Percentiles rank a stretch among this genome's conserved stretches.
Conservation (phyloP, 139 green algal genomes). For the Klebsormidium nitens region DNA sequence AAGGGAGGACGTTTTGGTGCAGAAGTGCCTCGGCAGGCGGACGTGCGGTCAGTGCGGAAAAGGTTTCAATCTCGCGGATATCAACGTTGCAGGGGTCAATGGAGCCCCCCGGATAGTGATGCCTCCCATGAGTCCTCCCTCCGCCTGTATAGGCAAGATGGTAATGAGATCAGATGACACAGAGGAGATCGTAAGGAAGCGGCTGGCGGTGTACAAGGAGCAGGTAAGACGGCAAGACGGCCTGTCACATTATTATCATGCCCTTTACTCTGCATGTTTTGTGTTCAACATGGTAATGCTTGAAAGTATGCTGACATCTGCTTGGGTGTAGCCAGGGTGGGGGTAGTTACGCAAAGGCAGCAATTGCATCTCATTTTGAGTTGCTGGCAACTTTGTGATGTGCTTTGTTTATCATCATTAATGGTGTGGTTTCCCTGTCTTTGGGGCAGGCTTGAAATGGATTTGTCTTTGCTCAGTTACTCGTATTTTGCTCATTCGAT, state of each 20-base stretch:
- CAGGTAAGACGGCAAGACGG: conserved; percentile 1
- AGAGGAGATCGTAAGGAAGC: conserved; percentile 65
- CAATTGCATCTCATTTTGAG: too few species aligned
- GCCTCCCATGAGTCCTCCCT: conserved; percentile 75
- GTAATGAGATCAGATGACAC: conserved; percentile 75
- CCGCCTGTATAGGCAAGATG: conserved; percentile 69
- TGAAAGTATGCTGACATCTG: too few species aligned
- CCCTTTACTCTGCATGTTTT: not conserved
- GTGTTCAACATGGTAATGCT: too few species aligned
- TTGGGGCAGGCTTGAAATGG: too few species aligned
- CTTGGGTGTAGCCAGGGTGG: too few species aligned
- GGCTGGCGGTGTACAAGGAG: conserved; percentile 67
- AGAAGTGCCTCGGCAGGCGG: conserved; percentile 69
- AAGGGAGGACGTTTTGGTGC: conserved; percentile 80
- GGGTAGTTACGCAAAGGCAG: too few species aligned
- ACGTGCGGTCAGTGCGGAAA: conserved; percentile 86
- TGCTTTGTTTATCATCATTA: too few species aligned
- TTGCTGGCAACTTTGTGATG: too few species aligned
- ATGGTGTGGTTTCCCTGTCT: too few species aligned
- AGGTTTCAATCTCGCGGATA: conserved; percentile 95
- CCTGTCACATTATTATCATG: not conserved
- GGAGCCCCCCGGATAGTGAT: conserved; percentile 79
- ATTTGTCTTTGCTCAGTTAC: too few species aligned
- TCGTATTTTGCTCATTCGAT: too few species aligned
- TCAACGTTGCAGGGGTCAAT: conserved; percentile 66